Evolutionary conservation across 345 rosid genomes (phyloP).

Genomic region (Acer yangbiense): DNA sequence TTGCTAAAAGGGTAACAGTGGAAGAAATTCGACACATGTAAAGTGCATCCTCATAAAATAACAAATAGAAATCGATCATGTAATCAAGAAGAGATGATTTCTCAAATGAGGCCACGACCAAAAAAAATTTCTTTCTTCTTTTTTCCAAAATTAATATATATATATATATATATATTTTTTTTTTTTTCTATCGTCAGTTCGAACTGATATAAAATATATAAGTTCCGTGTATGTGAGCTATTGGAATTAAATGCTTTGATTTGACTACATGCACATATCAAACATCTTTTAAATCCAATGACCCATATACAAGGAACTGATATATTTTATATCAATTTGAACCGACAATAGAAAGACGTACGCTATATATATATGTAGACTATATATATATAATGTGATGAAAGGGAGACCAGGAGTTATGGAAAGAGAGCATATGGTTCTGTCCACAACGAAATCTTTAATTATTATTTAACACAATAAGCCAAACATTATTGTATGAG

Average conservation of each 20-base stretch:
- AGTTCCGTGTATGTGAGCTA: too few species aligned
- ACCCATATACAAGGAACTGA: too few species aligned
- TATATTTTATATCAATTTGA: too few species aligned
- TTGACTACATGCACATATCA: too few species aligned
- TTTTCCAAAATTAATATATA: slow-evolving; percentile 24
- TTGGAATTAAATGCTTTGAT: too few species aligned
- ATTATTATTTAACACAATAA: not conserved
- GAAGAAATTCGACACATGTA: not conserved
- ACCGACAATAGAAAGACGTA: too few species aligned
- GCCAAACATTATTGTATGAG: slow-evolving; percentile 17
- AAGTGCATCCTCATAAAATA: not conserved
- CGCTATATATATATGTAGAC: too few species aligned
- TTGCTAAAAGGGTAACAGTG: not conserved
- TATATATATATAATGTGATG: not conserved
- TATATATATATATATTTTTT: too few species aligned
- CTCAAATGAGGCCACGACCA: slow-evolving; percentile 2
- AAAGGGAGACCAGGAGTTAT: slow-evolving; percentile 48
- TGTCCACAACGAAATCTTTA: slow-evolving; percentile 17
- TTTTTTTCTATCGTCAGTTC: too few species aligned
- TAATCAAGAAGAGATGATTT: not conserved
- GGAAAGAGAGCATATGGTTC: slow-evolving; percentile 50
- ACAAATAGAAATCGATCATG: slow-evolving; percentile 20
- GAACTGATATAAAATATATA: too few species aligned
- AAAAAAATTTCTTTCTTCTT: not conserved
- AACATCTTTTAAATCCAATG: too few species aligned